Evolutionary conservation across 2,329 filamentous ascomycete genomes (phyloP), one percentile per base, ranked within the genome.

Genomic region (Pseudogymnoascus sp.): DNA sequence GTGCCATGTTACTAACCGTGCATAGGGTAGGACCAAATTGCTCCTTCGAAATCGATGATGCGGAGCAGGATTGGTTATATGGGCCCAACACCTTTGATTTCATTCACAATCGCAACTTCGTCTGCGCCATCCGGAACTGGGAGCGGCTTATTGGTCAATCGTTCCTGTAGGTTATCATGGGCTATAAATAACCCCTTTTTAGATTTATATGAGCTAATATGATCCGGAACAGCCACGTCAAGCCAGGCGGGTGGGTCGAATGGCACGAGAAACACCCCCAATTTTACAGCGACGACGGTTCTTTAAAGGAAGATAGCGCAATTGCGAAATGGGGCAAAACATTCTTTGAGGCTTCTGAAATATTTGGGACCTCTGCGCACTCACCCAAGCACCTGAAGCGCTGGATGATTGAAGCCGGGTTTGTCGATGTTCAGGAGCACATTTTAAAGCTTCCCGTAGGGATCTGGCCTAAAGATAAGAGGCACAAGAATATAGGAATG

Each of bases 371-470:
- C 28, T 26, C 21, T 50, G 44, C 44, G 11, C 5, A 13, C 21
- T 50, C 57, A 21, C 31, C 31, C 3, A 35, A 3, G 57, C 4
- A 61, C 15, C 19, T 60, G 11, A 35, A 60, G 17, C 47, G 35
- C 10, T 26, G 10, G 17, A 26, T 61, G 26, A 53, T 28, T 36
- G 71, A 74, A 17, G 75, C 75, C 2, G 78, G 78, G 0, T 80
- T 77, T 50, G 69, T 74, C 15, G 75, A 79, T 60, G 70, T 79
- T 5, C 67, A 69, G 5, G 74, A 76, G 21, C 67, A 71, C 19
- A 71, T 74, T 15, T 73, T 76, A 65, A 78, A 81, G 69, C 71
- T 82, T 3, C 80, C 81, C 0, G 75, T 81, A 6, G 79, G 78
- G 6, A 70, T 73, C 0, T 83, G 80, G 81, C 73, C 79, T 0